A percentile compares a stretch with the other conserved stretches of the same genome.
phyloP scores from a whole-genome alignment of 2,329 filamentous ascomycete genomes.

The Cladosporium cucumerinum region DNA sequence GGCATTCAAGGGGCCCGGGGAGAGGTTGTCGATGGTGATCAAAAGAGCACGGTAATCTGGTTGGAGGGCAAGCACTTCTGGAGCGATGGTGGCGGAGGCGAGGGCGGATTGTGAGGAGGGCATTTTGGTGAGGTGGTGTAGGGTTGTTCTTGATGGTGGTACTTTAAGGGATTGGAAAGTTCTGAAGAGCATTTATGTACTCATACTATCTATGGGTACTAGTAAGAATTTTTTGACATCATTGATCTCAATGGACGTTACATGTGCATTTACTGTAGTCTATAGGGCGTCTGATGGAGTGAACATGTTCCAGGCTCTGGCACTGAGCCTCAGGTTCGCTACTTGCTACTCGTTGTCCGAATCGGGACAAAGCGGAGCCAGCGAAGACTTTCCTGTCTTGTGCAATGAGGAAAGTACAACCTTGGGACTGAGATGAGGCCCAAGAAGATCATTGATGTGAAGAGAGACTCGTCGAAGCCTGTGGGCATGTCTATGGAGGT shows the following conservation, averaged over 20 bases:
- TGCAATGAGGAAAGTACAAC: not conserved
- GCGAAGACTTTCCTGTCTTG: not conserved
- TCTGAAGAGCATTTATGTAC: not conserved
- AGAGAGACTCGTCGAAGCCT: not conserved
- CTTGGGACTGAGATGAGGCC: not conserved
- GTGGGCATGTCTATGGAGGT: not conserved
- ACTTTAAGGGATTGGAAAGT: not conserved
- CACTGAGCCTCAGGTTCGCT: too few relatives aligned
- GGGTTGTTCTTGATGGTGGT: not conserved
- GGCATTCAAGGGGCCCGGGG: slow-evolving; percentile 33
- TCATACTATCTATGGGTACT: not conserved
- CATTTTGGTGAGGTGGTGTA: not conserved
- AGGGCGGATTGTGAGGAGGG: slow-evolving; percentile 17
- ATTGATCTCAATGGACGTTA: not conserved
- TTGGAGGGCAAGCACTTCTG: slow-evolving; percentile 35
- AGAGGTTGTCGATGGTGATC: slow-evolving; percentile 34
- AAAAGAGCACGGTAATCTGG: slow-evolving; percentile 40
- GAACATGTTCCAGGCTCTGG: not conserved
- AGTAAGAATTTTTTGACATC: not conserved
- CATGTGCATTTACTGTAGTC: not conserved
- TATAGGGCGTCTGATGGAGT: not conserved
- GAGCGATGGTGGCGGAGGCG: slow-evolving; percentile 15
- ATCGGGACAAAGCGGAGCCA: not conserved
- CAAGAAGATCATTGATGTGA: not conserved
- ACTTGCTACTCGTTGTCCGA: not conserved